Percentiles rank a stretch among this genome's conserved stretches.
These are phyloP conservation scores for Persicaria maculosa DNA, from an alignment of 148 eudicot genomes.

Conservation along the genomic window DNA sequence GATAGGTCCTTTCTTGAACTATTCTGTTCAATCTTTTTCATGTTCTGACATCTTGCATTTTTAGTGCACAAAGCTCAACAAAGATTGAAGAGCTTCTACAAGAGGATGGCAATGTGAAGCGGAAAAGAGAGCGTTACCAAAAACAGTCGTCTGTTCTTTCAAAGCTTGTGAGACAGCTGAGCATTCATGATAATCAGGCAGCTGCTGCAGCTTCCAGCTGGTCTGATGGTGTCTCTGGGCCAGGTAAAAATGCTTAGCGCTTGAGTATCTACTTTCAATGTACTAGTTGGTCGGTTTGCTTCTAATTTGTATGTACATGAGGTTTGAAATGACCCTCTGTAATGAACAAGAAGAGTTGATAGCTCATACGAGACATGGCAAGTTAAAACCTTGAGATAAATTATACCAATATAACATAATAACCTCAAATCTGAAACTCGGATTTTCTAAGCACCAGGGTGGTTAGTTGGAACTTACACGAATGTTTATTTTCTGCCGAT, in stretches of 20 bases:
- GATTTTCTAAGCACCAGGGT: too few species aligned
- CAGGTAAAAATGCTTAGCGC: conserved; percentile 23
- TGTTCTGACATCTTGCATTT: background rate
- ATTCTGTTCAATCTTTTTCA: background rate
- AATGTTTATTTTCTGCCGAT: background rate
- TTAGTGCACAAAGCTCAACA: conserved; percentile 69
- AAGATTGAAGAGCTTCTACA: conserved; percentile 88
- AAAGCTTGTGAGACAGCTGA: conserved; percentile 81
- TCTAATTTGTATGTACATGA: background rate
- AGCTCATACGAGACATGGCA: too few species aligned
- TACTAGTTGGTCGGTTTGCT: background rate
- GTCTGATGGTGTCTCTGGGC: conserved; percentile 42
- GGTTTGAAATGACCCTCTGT: too few species aligned
- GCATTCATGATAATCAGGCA: conserved; percentile 86
- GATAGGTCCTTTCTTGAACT: background rate
- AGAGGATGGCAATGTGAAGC: conserved; percentile 88
- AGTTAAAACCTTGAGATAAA: too few species aligned
- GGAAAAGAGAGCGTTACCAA: conserved; percentile 69
- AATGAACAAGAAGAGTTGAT: too few species aligned
- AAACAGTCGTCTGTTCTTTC: conserved; percentile 86
- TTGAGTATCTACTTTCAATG: background rate
- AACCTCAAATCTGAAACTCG: too few species aligned
- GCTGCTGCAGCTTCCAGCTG: conserved; percentile 56
- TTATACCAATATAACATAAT: too few species aligned
- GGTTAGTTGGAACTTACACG: too few species aligned